phyloP scores from a whole-genome alignment of 2,329 filamentous ascomycete genomes.

The Stagonosporopsis chrysanthemi region DNA sequence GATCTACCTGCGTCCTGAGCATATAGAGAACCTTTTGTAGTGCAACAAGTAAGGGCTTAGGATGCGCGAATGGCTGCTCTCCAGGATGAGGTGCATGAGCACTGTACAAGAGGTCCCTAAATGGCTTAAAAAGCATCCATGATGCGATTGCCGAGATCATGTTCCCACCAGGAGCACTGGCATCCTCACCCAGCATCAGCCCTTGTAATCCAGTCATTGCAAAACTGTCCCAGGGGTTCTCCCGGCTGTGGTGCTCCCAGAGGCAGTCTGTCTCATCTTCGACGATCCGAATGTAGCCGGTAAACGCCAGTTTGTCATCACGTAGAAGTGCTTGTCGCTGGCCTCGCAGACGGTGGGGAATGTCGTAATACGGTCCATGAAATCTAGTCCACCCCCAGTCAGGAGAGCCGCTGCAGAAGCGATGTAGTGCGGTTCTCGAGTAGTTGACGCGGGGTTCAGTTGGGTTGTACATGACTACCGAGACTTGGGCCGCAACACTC shows the following conservation, averaged over 20 bases:
- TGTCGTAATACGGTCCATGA: constrained; percentile 65
- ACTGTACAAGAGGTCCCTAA: constrained; percentile 63
- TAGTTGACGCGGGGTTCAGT: constrained; percentile 66
- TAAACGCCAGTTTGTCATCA: constrained; percentile 68
- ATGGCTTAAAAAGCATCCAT: constrained; percentile 66
- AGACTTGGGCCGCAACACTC: constrained; percentile 65
- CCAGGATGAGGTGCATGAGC: constrained; percentile 57
- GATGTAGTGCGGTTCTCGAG: constrained; percentile 64
- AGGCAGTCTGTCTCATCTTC: constrained; percentile 67
- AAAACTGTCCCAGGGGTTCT: constrained; percentile 65
- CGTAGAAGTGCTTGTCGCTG: constrained; percentile 66
- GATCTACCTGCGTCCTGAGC: constrained; percentile 54
- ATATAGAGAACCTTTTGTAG: constrained; percentile 61
- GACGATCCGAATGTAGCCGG: constrained; percentile 67
- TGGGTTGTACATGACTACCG: constrained; percentile 69
- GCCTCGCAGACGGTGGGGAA: constrained; percentile 63
- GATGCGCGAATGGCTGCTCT: constrained; percentile 55
- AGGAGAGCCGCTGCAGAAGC: constrained; percentile 64
- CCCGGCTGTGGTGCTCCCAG: constrained; percentile 65
- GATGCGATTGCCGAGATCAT: constrained; percentile 64
- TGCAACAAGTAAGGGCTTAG: constrained; percentile 60
- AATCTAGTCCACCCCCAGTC: constrained; percentile 72
- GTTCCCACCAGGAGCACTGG: constrained; percentile 48
- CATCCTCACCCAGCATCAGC: constrained; percentile 44
- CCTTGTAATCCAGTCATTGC: constrained; percentile 65